Percentiles rank a stretch among this genome's conserved stretches.
Conservation (phyloP, 1,139 yeast species). For the Candida sojae region DNA sequence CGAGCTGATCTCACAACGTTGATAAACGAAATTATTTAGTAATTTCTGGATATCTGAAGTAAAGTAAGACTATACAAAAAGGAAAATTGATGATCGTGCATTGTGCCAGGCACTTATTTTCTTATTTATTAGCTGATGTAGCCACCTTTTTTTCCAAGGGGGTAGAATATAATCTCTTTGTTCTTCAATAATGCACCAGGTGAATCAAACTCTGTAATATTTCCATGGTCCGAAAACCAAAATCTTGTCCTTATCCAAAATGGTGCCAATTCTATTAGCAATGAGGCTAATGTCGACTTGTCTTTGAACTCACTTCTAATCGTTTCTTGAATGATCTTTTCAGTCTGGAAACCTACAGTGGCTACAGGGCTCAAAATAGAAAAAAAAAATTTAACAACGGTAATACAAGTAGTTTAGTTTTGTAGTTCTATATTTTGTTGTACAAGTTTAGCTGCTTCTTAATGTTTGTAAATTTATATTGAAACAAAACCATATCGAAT, state of each 20-base stretch:
- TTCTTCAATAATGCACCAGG: slow-evolving; percentile 29
- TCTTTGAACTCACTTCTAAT: slow-evolving; percentile 64
- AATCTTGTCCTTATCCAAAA: slow-evolving; percentile 75
- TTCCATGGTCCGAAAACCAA: slow-evolving; percentile 70
- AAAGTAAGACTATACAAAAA: too few relatives aligned
- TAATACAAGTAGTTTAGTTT: too few relatives aligned
- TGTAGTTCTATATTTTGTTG: neutral
- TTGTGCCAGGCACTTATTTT: too few relatives aligned
- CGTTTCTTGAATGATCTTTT: slow-evolving; percentile 72
- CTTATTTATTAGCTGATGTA: slow-evolving; percentile 7
- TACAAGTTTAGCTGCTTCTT: neutral
- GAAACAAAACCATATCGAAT: neutral
- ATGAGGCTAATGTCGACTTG: slow-evolving; percentile 75
- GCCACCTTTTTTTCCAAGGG: slow-evolving; percentile 33
- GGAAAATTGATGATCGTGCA: too few relatives aligned
- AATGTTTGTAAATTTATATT: neutral
- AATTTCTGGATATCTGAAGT: neutral
- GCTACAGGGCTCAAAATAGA: slow-evolving; percentile 33
- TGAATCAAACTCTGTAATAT: slow-evolving; percentile 67
- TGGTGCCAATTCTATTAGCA: slow-evolving; percentile 83
- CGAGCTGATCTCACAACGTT: slow-evolving; percentile 28
- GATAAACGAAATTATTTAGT: slow-evolving; percentile 1
- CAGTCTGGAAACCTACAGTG: slow-evolving; percentile 81
- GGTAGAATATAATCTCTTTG: slow-evolving; percentile 26
- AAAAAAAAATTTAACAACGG: too few relatives aligned